phyloP scores from a whole-genome alignment of 257 asterid species.

The Nicotiana undulata region DNA sequence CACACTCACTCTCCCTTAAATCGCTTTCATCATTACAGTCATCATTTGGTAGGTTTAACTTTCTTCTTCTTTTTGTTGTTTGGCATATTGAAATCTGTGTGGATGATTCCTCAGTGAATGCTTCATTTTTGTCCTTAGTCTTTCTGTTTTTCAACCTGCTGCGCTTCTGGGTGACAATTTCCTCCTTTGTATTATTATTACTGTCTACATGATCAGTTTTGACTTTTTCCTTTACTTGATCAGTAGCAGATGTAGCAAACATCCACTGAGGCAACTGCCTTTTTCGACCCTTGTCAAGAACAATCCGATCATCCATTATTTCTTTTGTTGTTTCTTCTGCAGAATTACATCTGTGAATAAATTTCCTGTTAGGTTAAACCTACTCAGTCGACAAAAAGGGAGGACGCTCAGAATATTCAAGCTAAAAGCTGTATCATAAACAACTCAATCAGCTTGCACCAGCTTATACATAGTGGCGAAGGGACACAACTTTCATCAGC shows the following conservation, averaged over 20 bases:
- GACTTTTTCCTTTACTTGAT: neutral
- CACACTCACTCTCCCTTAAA: neutral
- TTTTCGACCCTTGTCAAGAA: slow-evolving; percentile 5
- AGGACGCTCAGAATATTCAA: neutral
- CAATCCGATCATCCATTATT: neutral
- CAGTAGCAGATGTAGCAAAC: slow-evolving; percentile 11
- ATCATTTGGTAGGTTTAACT: slow-evolving; percentile 6
- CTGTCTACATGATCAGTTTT: neutral
- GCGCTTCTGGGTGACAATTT: neutral
- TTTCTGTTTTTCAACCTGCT: neutral
- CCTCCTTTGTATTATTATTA: neutral
- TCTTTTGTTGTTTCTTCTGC: neutral
- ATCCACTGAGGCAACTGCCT: slow-evolving; percentile 17
- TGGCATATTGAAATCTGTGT: neutral
- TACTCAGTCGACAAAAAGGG: neutral
- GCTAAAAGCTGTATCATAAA: neutral
- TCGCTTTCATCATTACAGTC: slow-evolving; percentile 1
- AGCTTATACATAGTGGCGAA: neutral
- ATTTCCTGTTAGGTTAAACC: neutral
- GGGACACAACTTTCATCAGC: neutral
- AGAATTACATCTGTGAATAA: neutral
- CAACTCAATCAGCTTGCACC: neutral
- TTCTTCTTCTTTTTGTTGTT: slow-evolving; percentile 11
- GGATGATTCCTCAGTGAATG: neutral
- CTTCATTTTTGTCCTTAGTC: neutral